These are phyloP conservation scores for Suillus lakei DNA, from an alignment of 768 basidiomycete genomes.

Conservation along the genomic window DNA sequence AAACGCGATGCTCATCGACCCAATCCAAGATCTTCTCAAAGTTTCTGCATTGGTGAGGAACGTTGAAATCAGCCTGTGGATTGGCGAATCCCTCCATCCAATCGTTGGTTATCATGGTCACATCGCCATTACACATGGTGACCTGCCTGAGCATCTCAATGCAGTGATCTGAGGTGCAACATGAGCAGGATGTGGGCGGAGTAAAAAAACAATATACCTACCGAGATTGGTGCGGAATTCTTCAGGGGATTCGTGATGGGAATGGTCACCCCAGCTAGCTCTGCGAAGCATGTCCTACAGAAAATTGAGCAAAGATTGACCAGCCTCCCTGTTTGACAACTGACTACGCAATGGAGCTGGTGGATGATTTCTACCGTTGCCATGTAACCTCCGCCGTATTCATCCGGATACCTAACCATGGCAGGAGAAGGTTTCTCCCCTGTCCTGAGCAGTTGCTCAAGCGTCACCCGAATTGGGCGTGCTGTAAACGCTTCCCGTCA, in stretches of 20 bases:
- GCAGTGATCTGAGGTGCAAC: conserved; percentile 9
- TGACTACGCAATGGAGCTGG: conserved; percentile 17
- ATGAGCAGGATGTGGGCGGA: neutral
- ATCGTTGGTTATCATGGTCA: conserved; percentile 12
- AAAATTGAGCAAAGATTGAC: neutral
- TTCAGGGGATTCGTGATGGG: neutral
- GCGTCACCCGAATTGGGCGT: conserved; percentile 12
- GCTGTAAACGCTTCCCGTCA: neutral
- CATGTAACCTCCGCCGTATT: conserved; percentile 21
- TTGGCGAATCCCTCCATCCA: conserved; percentile 4
- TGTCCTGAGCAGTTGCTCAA: conserved; percentile 13
- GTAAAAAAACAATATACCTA: neutral
- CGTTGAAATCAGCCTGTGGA: conserved; percentile 1
- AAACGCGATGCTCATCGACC: neutral
- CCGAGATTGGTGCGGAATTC: conserved; percentile 6
- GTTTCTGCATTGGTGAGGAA: conserved; percentile 1
- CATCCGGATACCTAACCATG: conserved; percentile 10
- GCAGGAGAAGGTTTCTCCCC: conserved; percentile 10
- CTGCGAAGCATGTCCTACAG: conserved; percentile 15
- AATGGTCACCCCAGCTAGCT: conserved; percentile 9
- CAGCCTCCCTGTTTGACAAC: neutral
- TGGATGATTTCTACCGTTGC: conserved; percentile 14
- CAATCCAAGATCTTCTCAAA: neutral
- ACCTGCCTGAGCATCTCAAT: conserved; percentile 14
- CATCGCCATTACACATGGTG: conserved; percentile 16